These are phyloP conservation scores for Trichosporon inkin DNA, from an alignment of 1,284 basidiomycete genomes.

Conservation along the genomic window DNA sequence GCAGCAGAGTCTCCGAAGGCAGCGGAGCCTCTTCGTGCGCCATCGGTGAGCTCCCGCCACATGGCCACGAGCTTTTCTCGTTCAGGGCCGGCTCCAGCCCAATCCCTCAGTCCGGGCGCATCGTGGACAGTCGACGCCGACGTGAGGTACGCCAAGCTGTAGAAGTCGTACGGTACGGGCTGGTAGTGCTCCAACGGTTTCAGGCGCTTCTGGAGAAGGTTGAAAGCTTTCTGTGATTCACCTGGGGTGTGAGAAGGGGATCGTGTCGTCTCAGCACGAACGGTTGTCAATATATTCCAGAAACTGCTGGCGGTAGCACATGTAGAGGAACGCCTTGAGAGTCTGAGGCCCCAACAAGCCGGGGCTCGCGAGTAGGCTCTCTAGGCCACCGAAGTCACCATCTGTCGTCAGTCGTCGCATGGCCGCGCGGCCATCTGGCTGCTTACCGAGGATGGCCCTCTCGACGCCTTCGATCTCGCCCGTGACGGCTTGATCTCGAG, in stretches of 20 bases:
- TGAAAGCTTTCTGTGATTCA: conserved; percentile 53
- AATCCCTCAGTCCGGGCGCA: conserved; percentile 52
- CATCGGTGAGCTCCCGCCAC: conserved; percentile 49
- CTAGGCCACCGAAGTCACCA: conserved; percentile 52
- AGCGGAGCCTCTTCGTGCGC: conserved; percentile 3
- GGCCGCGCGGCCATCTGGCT: not conserved
- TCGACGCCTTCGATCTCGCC: conserved; percentile 49
- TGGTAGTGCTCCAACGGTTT: conserved; percentile 56
- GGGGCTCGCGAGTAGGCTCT: conserved; percentile 45
- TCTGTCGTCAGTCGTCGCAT: conserved; percentile 33
- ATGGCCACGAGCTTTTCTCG: conserved; percentile 44
- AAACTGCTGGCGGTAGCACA: conserved; percentile 48
- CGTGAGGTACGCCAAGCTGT: conserved; percentile 53
- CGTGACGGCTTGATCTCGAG: conserved; percentile 31
- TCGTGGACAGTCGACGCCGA: conserved; percentile 53
- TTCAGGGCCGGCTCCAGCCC: conserved; percentile 51
- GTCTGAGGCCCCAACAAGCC: conserved; percentile 49
- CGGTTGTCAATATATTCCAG: conserved; percentile 54
- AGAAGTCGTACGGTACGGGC: conserved; percentile 53
- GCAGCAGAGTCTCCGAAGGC: conserved; percentile 10
- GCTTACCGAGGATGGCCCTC: conserved; percentile 47
- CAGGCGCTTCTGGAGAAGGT: conserved; percentile 53
- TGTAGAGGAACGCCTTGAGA: conserved; percentile 53
- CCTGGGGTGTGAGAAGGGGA: conserved; percentile 26
- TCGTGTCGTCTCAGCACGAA: conserved; percentile 22